Evolutionary conservation across 192 early-diverging fungal species (phyloP).

Genomic region (Linnemannia schmuckeri): DNA sequence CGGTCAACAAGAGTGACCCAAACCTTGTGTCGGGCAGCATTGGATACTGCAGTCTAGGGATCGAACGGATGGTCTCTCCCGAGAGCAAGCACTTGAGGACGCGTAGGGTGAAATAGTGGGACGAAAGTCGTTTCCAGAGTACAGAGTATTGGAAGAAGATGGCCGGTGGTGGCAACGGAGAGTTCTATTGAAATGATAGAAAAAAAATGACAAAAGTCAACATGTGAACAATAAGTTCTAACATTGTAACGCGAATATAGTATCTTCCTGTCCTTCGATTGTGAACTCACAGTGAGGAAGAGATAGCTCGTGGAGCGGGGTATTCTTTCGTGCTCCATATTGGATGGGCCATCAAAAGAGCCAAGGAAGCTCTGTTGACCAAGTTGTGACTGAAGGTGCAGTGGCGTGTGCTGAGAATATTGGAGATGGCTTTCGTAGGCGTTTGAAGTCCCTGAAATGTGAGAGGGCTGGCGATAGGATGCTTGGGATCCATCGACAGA

Average conservation of each 20-base stretch:
- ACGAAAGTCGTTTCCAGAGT: slow-evolving; percentile 82
- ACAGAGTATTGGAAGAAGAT: slow-evolving; percentile 96
- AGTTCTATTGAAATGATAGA: slow-evolving; percentile 57
- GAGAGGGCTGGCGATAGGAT: background rate
- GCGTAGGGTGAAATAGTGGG: slow-evolving; percentile 83
- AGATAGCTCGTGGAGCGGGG: slow-evolving; percentile 55
- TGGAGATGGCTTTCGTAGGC: background rate
- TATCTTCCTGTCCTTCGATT: background rate
- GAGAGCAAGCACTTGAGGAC: slow-evolving; percentile 81
- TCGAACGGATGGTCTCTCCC: slow-evolving; percentile 84
- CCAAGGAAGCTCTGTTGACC: background rate
- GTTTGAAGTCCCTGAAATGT: background rate
- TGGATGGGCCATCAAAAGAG: background rate
- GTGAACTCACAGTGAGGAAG: slow-evolving; percentile 45
- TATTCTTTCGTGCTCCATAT: slow-evolving; percentile 26
- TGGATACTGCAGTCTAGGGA: slow-evolving; percentile 84
- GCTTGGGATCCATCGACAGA: background rate
- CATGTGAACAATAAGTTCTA: background rate
- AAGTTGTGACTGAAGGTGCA: background rate
- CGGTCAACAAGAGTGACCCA: background rate
- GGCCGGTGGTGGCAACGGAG: slow-evolving; percentile 77
- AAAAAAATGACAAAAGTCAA: background rate
- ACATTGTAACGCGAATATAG: background rate
- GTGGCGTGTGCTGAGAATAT: background rate
- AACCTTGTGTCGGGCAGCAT: slow-evolving; percentile 79